Evolutionary conservation across 495 filamentous ascomycete genomes (phyloP).

Genomic region (Alectoria sarmentosa): DNA sequence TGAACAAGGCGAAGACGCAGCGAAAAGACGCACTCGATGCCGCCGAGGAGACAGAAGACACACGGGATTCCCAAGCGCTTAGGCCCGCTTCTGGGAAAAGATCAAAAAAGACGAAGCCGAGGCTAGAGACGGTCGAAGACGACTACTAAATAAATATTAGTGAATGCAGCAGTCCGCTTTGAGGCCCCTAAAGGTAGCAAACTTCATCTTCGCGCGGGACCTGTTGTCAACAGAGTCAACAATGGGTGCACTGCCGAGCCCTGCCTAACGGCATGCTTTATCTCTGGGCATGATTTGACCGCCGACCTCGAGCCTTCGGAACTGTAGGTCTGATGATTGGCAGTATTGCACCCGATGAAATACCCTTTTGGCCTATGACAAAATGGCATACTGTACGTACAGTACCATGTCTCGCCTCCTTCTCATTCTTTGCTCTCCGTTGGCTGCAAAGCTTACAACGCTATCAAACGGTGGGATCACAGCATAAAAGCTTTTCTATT

Average conservation of each 20-base stretch:
- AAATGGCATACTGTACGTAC: background rate
- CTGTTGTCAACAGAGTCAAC: background rate
- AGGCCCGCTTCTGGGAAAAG: background rate
- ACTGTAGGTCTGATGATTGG: background rate
- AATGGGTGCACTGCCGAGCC: background rate
- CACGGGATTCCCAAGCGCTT: background rate
- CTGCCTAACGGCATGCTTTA: background rate
- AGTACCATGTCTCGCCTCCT: background rate
- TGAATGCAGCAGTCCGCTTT: background rate
- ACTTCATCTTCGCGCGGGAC: background rate
- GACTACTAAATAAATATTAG: conserved; percentile 1
- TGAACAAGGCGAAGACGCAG: conserved; percentile 50
- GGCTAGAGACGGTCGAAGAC: background rate
- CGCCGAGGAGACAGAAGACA: conserved; percentile 1
- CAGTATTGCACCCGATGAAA: conserved; percentile 4
- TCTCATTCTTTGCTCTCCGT: background rate
- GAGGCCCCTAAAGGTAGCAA: background rate
- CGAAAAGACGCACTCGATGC: conserved; percentile 23
- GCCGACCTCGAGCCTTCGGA: background rate
- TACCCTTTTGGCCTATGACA: background rate
- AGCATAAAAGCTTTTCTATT: background rate
- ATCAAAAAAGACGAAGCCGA: conserved; percentile 2
- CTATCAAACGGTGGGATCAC: background rate
- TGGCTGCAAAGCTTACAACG: background rate
- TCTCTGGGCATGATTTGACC: background rate